Conservation (phyloP, 257 asterid genomes). For the Nicotiana undulata region DNA sequence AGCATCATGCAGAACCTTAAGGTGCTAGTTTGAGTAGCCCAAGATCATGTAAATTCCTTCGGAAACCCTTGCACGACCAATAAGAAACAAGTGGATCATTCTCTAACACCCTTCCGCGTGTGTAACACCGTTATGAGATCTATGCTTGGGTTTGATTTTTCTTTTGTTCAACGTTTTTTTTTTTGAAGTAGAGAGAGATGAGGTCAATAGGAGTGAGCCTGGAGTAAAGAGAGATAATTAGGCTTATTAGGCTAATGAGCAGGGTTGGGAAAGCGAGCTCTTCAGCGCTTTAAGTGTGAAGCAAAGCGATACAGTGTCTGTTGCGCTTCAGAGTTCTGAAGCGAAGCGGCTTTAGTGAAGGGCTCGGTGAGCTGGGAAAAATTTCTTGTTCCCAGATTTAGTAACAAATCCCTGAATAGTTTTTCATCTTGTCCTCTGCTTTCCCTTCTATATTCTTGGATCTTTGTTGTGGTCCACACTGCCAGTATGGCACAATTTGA, state of each 20-base stretch:
- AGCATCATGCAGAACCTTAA: not conserved
- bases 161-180: not conserved
- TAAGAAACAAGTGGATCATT: not conserved
- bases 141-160: not conserved
- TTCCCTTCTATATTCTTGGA: not conserved
- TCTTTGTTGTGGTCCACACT: not conserved
- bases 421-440: not conserved
- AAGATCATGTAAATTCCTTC: not conserved
- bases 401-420: not conserved
- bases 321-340: no score
- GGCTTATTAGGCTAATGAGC: not conserved
- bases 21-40: not conserved
- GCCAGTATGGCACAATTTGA: not conserved
- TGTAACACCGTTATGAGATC: not conserved
- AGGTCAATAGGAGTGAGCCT: not conserved
- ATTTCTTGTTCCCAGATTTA: not conserved
- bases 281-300: no score
- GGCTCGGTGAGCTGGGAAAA: not conserved
- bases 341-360: no score
- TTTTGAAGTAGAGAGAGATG: not conserved
- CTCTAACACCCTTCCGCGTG: not conserved
- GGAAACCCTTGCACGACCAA: not conserved
- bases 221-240: not conserved
- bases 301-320: no score
- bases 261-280: no score